A percentile compares a stretch with the other conserved stretches of the same genome.
phyloP scores from a whole-genome alignment of 768 basidiomycete genomes.

The Mycena indigotica region DNA sequence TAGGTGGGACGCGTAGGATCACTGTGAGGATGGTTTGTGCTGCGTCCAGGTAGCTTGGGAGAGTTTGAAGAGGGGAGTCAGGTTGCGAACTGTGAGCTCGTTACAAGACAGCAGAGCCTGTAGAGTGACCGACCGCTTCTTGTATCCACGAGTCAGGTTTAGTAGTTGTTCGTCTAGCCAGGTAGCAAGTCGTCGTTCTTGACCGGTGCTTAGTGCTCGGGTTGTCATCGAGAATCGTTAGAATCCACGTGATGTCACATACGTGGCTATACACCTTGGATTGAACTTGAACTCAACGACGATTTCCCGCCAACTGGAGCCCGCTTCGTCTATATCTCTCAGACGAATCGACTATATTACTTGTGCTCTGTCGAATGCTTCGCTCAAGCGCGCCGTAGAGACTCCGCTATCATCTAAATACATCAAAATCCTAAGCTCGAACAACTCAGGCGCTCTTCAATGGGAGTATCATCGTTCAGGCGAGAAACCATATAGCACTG shows the following conservation, averaged over 20 bases:
- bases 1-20: constrained; percentile 73
- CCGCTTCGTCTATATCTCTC: too few relatives aligned
- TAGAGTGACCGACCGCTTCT: constrained; percentile 62
- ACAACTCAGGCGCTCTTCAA: too few relatives aligned
- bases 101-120: constrained; percentile 2
- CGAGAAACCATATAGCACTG: too few relatives aligned
- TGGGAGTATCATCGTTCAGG: too few relatives aligned
- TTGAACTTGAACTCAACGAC: not conserved
- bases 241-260: not conserved
- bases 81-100: constrained; percentile 45
- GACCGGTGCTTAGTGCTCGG: constrained; percentile 48
- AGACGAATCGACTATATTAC: too few relatives aligned
- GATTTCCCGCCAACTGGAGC: too few relatives aligned
- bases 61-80: constrained; percentile 56
- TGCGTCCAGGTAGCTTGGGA: constrained; percentile 61
- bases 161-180: constrained; percentile 70
- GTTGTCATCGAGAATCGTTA: constrained; percentile 5
- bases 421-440: too few relatives aligned
- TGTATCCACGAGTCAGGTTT: constrained; percentile 66
- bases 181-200: constrained; percentile 66
- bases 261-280: not conserved
- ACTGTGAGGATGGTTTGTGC: constrained; percentile 59
- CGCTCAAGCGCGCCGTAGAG: too few relatives aligned
- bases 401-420: too few relatives aligned
- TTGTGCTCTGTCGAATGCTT: too few relatives aligned